phyloP scores from a whole-genome alignment of 2,329 filamentous ascomycete species.

The Neonectria neomacrospora region DNA sequence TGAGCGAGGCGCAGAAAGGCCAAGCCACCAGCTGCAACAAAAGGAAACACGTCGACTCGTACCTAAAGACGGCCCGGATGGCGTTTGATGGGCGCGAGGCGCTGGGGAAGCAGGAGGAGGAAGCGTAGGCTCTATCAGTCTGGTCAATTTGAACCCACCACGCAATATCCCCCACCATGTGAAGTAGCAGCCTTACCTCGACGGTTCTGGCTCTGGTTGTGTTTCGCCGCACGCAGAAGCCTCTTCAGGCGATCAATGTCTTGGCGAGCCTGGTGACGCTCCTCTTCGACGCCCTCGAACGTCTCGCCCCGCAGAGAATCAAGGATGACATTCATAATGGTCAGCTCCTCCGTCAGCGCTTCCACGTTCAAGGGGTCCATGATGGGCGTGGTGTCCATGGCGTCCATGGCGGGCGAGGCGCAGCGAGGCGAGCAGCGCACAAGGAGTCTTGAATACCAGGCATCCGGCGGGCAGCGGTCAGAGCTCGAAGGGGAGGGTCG shows the following conservation, averaged over 20 bases:
- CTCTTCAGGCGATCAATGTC: conserved; percentile 49
- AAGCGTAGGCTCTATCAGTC: conserved; percentile 20
- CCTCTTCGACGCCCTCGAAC: conserved; percentile 46
- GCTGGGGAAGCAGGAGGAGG: neutral
- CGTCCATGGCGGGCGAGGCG: conserved; percentile 28
- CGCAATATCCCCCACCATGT: neutral
- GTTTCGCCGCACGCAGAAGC: conserved; percentile 37
- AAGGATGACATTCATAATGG: conserved; percentile 56
- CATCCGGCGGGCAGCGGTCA: conserved; percentile 26
- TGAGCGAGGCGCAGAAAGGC: conserved; percentile 13
- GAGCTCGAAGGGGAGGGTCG: neutral
- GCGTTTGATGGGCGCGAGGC: conserved; percentile 7
- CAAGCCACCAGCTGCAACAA: conserved; percentile 12
- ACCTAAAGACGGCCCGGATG: conserved; percentile 20
- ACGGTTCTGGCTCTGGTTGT: conserved; percentile 7
- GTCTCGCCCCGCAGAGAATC: conserved; percentile 50
- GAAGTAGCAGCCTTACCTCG: conserved; percentile 24
- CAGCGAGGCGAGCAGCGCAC: conserved; percentile 25
- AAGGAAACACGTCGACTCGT: conserved; percentile 17
- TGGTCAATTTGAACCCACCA: conserved; percentile 9
- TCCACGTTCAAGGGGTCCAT: conserved; percentile 37
- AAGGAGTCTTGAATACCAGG: conserved; percentile 22
- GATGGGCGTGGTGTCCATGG: conserved; percentile 16
- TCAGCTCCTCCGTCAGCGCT: conserved; percentile 54
- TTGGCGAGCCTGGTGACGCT: conserved; percentile 41